Base-by-base conservation (phyloP, 768 basidiomycete species). In the Xerocomellus amylosporus region DNA sequence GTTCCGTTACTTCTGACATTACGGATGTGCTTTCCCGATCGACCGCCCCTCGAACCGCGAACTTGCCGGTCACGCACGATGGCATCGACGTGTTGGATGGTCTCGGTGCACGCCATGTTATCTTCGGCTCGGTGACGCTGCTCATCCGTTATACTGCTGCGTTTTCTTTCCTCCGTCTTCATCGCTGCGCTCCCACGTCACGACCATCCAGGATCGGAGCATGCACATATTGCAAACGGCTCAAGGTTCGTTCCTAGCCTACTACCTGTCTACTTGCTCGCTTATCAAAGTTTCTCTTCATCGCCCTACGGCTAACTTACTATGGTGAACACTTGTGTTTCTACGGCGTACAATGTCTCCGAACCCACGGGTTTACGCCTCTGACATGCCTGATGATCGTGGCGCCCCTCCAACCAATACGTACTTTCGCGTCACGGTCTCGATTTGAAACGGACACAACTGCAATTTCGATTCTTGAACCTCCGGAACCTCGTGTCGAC, bases 181-280 rank as follows among this genome's bases (percentile, higher is more conserved):
- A 42, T 56, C 54, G 36, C 54, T 49, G 24, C 30, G 9, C 28
- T 61, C 41, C 38, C n/a, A 50, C 38, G 51, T 48, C 33, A 55
- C 42, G 46, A 40, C 26, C 36, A 28, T 60, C 40, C 68, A 92
- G 89, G 40, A 84, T 86, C 58, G 88, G 90, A 53, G 90, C 90
- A 40, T 93, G 90, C 71, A 87, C 81, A 4, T 84, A 92, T 65
- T 93, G 90, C 80, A 93, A 91, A 71, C 87, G 85, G 65, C 83
- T 92, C 64, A 93, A 93, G 86, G 88, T 87, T 72, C 54, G 83
- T 74, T 31, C 54, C 45, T 49, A 49, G 26, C 48, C 46, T 61
- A 20, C 19, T 47, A 7, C 5, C n/a, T 58, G 22, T 14, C 26
- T 40, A 22, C 42, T 43, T 12, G 49, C 22, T 63, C 48, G 56